A percentile compares a stretch with the other conserved stretches of the same genome.
phyloP scores from a whole-genome alignment of 306 rosid species.

The Glycyrrhiza uralensis region DNA sequence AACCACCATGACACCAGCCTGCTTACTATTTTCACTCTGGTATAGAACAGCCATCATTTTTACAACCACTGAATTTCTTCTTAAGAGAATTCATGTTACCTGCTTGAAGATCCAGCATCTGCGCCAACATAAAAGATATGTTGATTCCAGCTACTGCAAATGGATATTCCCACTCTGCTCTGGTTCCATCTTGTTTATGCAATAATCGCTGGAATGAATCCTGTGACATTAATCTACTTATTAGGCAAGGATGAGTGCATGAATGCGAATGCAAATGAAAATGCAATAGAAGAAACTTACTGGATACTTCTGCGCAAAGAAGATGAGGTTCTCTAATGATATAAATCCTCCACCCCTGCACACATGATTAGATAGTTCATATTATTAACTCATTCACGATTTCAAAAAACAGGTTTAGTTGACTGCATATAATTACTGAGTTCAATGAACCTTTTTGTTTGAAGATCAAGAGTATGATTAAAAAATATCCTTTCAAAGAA shows the following conservation, averaged over 20 bases:
- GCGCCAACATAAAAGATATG: slow-evolving; percentile 79
- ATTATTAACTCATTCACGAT: slow-evolving; percentile 13
- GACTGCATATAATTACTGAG: background rate
- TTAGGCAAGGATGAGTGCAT: background rate
- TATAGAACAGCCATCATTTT: background rate
- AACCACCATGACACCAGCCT: background rate
- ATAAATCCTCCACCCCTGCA: slow-evolving; percentile 94
- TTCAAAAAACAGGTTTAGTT: background rate
- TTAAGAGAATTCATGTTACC: slow-evolving; percentile 46
- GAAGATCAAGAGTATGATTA: background rate
- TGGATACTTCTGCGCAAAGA: slow-evolving; percentile 73
- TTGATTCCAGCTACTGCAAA: slow-evolving; percentile 97
- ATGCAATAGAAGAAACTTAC: slow-evolving; percentile 49
- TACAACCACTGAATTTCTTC: slow-evolving; percentile 10
- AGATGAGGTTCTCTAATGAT: slow-evolving; percentile 93
- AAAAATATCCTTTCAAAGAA: slow-evolving; percentile 1
- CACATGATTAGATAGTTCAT: slow-evolving; percentile 24
- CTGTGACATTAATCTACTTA: slow-evolving; percentile 32
- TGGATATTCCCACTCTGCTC: slow-evolving; percentile 99
- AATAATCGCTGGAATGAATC: slow-evolving; percentile 79
- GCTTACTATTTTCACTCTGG: background rate
- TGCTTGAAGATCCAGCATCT: slow-evolving; percentile 86
- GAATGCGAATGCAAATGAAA: slow-evolving; percentile 14
- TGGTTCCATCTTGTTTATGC: slow-evolving; percentile 72
- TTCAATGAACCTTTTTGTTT: slow-evolving; percentile 9